Evolutionary conservation across 1,284 basidiomycete species (phyloP).

Genomic region (Tilletia indica): DNA sequence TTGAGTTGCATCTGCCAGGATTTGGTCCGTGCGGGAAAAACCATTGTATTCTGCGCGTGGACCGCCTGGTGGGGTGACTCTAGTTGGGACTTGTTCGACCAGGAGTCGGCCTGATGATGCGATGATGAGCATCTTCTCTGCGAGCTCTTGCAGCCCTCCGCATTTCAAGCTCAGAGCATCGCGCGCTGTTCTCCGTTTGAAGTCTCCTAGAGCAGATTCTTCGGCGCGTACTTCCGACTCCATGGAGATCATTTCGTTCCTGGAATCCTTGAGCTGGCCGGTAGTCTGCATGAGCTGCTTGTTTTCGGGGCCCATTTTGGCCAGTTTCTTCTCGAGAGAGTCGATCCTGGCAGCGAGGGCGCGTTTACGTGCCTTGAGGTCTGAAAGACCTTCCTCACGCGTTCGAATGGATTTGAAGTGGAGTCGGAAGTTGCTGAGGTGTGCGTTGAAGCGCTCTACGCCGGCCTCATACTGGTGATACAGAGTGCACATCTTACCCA

Average conservation of each 20-base stretch:
- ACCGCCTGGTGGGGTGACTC: constrained; percentile 75
- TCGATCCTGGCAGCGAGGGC: constrained; percentile 73
- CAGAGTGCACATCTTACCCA: constrained; percentile 71
- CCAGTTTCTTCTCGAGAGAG: constrained; percentile 81
- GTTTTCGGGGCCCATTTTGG: constrained; percentile 83
- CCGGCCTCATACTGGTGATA: constrained; percentile 71
- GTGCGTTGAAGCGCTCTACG: constrained; percentile 70
- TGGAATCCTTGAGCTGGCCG: constrained; percentile 70
- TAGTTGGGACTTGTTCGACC: constrained; percentile 77
- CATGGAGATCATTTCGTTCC: constrained; percentile 72
- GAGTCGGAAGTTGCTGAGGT: constrained; percentile 69
- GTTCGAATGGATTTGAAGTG: constrained; percentile 68
- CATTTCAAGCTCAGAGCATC: constrained; percentile 82
- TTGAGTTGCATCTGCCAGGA: constrained; percentile 42
- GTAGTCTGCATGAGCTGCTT: constrained; percentile 78
- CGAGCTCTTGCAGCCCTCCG: constrained; percentile 79
- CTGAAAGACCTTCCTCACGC: constrained; percentile 78
- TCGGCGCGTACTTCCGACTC: constrained; percentile 81
- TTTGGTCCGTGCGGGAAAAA: constrained; percentile 37
- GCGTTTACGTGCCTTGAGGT: constrained; percentile 71
- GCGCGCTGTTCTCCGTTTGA: constrained; percentile 71
- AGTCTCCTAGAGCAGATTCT: constrained; percentile 78
- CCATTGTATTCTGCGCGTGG: constrained; percentile 70
- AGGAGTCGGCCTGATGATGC: constrained; percentile 78
- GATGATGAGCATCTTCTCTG: constrained; percentile 81